Percentiles rank a stretch among this genome's conserved stretches.
Conservation (phyloP, 163 green algal genomes). For the Chloroidium sp. region DNA sequence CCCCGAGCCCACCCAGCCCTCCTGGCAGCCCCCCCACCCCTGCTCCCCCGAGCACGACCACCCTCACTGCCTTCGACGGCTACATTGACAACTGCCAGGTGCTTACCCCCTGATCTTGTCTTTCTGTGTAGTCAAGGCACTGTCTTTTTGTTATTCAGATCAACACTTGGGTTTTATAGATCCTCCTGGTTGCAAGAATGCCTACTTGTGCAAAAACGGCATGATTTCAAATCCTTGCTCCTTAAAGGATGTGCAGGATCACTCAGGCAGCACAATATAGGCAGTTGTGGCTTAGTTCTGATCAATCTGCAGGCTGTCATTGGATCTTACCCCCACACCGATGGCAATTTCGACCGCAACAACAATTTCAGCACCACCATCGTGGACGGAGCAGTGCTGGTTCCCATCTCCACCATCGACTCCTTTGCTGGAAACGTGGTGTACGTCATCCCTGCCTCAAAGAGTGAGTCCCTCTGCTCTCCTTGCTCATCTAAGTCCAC, state of each 20-base stretch:
- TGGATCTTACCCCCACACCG: constrained; percentile 2
- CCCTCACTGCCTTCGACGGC: constrained; percentile 9
- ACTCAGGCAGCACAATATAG: neutral
- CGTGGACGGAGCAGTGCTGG: neutral
- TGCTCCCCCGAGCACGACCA: neutral
- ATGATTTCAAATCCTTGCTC: neutral
- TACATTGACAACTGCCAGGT: constrained; percentile 7
- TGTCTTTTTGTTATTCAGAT: too few relatives aligned
- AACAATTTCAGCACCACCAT: constrained; percentile 2
- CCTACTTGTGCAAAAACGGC: too few relatives aligned
- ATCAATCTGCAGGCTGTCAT: constrained; percentile 4
- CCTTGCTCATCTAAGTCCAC: neutral
- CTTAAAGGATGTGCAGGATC: neutral
- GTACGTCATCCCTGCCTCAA: constrained; percentile 14
- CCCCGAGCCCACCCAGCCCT: neutral
- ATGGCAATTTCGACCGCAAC: constrained; percentile 16
- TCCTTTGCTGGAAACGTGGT: neutral
- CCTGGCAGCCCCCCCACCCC: neutral
- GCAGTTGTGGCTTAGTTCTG: neutral
- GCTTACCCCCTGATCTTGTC: neutral
- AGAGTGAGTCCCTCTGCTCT: neutral
- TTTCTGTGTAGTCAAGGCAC: too few relatives aligned
- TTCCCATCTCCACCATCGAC: neutral
- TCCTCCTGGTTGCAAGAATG: too few relatives aligned
- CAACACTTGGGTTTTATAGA: too few relatives aligned